A percentile compares a stretch with the other conserved stretches of the same genome.
Conservation (phyloP, 768 basidiomycete species). For the Pleurotus cornucopiae region DNA sequence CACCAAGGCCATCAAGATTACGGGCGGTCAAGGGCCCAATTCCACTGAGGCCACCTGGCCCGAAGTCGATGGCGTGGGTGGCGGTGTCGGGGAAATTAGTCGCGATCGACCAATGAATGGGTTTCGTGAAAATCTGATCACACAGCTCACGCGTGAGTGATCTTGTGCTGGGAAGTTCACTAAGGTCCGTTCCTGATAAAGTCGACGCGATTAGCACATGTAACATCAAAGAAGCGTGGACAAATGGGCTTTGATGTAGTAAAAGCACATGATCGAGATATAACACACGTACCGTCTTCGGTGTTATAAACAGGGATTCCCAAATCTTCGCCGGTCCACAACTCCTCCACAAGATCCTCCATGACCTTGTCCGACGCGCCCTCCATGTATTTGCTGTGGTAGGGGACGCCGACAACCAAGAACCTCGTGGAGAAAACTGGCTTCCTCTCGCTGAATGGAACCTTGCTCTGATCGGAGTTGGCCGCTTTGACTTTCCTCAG, state of each 20-base stretch:
- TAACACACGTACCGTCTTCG: constrained; percentile 68
- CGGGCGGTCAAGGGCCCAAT: constrained; percentile 88
- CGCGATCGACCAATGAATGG: constrained; percentile 91
- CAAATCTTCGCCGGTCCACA: constrained; percentile 69
- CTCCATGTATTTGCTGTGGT: constrained; percentile 84
- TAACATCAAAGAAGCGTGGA: not conserved
- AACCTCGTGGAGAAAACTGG: constrained; percentile 91
- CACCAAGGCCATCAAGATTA: constrained; percentile 90
- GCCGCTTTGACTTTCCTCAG: constrained; percentile 89
- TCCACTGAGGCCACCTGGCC: constrained; percentile 90
- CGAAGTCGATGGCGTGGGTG: constrained; percentile 95
- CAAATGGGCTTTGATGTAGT: constrained; percentile 2
- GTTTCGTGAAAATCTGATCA: constrained; percentile 88
- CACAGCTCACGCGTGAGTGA: constrained; percentile 86
- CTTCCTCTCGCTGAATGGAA: constrained; percentile 92
- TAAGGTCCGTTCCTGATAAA: constrained; percentile 76
- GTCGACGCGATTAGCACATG: not conserved
- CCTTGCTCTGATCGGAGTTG: constrained; percentile 89
- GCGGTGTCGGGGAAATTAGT: constrained; percentile 87
- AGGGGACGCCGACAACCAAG: constrained; percentile 93
- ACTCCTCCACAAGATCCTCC: constrained; percentile 79
- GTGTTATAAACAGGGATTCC: constrained; percentile 89
- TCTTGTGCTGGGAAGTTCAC: constrained; percentile 38
- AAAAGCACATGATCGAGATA: constrained; percentile 12
- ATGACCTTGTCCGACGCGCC: constrained; percentile 70